A percentile compares a stretch with the other conserved stretches of the same genome.
Evolutionary conservation across 495 filamentous ascomycete species (phyloP).

Genomic region (Aspergillus steynii): DNA sequence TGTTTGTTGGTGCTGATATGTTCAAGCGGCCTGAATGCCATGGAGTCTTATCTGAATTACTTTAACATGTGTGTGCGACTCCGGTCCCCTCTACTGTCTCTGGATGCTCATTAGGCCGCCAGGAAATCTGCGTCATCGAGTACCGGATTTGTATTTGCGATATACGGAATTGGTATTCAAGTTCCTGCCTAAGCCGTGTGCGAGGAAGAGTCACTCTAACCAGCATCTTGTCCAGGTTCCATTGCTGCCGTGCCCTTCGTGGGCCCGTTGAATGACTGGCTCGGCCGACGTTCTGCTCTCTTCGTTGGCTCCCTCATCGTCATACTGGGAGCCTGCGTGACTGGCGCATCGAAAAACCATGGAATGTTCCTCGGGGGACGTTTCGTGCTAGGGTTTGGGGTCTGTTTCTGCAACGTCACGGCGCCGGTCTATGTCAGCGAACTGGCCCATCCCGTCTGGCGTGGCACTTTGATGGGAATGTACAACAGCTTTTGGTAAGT

Average conservation of each 20-base stretch:
- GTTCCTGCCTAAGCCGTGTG: too few species aligned
- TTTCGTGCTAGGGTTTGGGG: constrained; percentile 72
- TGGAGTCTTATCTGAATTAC: constrained; percentile 36
- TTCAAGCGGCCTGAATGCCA: constrained; percentile 32
- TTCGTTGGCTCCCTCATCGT: constrained; percentile 58
- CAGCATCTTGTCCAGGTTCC: constrained; percentile 6
- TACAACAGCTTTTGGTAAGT: constrained; percentile 30
- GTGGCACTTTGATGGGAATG: constrained; percentile 62
- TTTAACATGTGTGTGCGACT: constrained; percentile 34
- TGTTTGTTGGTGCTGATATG: too few species aligned
- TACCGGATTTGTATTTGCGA: constrained; percentile 57
- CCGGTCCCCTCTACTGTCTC: too few species aligned
- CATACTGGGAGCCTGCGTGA: constrained; percentile 56
- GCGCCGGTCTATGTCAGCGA: constrained; percentile 72
- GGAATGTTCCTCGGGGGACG: constrained; percentile 67
- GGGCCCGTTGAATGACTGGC: constrained; percentile 29
- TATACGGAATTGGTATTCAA: constrained; percentile 50
- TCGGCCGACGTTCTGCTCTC: constrained; percentile 63
- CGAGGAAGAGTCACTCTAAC: too few species aligned
- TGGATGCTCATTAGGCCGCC: not conserved
- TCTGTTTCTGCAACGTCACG: constrained; percentile 63
- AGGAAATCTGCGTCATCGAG: constrained; percentile 24
- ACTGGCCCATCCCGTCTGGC: constrained; percentile 68
- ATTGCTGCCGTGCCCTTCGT: constrained; percentile 23
- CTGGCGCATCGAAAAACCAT: constrained; percentile 45